Evolutionary conservation across 2,329 filamentous ascomycete species (phyloP).

Genomic region (Verticillium nonalfalfae): DNA sequence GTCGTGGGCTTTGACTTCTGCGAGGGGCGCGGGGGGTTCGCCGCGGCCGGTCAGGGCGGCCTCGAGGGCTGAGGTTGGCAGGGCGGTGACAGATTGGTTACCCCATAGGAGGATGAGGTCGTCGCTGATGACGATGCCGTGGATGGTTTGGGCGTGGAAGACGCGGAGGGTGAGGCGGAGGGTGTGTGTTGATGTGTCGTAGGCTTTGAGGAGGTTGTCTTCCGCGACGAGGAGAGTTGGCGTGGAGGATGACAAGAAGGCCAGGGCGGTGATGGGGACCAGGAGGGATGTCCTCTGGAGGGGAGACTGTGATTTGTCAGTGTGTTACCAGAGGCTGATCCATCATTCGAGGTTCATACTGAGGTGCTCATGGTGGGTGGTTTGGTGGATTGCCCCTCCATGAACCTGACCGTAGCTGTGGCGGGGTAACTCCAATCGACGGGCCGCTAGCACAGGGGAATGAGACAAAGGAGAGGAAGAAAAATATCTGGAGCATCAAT

Average conservation of each 20-base stretch:
- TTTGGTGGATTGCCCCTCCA: neutral
- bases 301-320: neutral
- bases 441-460: neutral
- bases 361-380: neutral
- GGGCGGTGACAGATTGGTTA: slow-evolving; percentile 48
- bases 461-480: neutral
- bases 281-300: slow-evolving; percentile 30
- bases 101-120: slow-evolving; percentile 61
- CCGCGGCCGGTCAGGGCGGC: slow-evolving; percentile 13
- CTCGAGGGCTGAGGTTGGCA: slow-evolving; percentile 22
- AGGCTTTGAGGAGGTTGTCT: slow-evolving; percentile 51
- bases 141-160: slow-evolving; percentile 65
- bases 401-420: neutral
- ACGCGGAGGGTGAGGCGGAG: slow-evolving; percentile 39
- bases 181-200: slow-evolving; percentile 29
- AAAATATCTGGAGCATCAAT: too few species aligned
- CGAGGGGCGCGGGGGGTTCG: slow-evolving; percentile 30
- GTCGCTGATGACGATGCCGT: slow-evolving; percentile 55
- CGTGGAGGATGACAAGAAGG: slow-evolving; percentile 33
- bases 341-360: neutral
- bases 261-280: slow-evolving; percentile 54
- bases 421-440: neutral
- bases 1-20: slow-evolving; percentile 74
- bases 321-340: neutral
- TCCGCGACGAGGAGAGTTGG: slow-evolving; percentile 48